Percentiles rank a stretch among this genome's conserved stretches.
Conservation (phyloP, 129 eudicot species). For the Oenanthe sinensis region DNA sequence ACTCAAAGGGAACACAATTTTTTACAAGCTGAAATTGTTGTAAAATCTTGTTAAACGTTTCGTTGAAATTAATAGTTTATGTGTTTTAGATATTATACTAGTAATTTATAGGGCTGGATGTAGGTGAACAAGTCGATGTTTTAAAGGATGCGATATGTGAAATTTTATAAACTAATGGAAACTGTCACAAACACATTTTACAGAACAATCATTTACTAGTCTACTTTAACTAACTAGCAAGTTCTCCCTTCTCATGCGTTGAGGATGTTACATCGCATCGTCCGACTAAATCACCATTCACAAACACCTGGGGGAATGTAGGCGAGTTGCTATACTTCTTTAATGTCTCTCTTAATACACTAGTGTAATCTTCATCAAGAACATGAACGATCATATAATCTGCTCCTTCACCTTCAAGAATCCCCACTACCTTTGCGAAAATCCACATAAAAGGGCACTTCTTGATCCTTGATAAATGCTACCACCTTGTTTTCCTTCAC, state of each 20-base stretch:
- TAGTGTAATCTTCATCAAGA: constrained; percentile 79
- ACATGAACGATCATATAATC: constrained; percentile 72
- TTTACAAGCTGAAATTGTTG: too few relatives aligned
- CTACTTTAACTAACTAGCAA: constrained; percentile 55
- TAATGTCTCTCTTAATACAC: constrained; percentile 77
- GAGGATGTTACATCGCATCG: constrained; percentile 90
- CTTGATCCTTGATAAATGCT: constrained; percentile 94
- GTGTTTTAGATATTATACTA: too few relatives aligned
- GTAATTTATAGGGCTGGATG: too few relatives aligned
- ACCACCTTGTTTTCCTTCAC: constrained; percentile 98
- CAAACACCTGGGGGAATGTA: constrained; percentile 91
- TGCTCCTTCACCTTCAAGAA: constrained; percentile 76
- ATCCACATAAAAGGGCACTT: constrained; percentile 84
- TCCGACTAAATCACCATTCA: constrained; percentile 77
- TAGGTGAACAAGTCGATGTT: too few relatives aligned
- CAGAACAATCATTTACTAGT: neutral
- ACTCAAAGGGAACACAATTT: too few relatives aligned
- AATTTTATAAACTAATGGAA: neutral
- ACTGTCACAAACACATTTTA: neutral
- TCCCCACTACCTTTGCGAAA: constrained; percentile 90
- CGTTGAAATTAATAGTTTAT: too few relatives aligned
- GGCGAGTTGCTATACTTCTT: constrained; percentile 97
- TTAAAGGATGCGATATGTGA: too few relatives aligned
- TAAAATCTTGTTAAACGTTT: too few relatives aligned
- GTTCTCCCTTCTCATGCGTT: constrained; percentile 92